Base-by-base conservation (phyloP, 2,329 filamentous ascomycete species). In the Stachybotrys echinatus region DNA sequence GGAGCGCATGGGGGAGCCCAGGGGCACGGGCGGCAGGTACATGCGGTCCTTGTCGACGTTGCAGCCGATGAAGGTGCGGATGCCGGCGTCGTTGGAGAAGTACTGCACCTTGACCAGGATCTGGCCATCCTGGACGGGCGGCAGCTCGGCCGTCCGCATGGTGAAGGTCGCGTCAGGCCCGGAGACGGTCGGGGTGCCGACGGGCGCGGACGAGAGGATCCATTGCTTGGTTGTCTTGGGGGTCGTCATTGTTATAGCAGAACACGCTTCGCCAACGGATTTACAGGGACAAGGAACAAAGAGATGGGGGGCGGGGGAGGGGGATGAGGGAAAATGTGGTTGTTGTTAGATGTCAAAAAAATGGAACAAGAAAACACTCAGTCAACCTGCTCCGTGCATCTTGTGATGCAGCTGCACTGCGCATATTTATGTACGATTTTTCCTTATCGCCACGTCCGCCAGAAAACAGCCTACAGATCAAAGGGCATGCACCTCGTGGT, bases 211-310 rank as follows among this genome's bases (percentile, higher is more conserved):
- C 51, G 51, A 51, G 34, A 63, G 58, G 50, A 61, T 52, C 61
- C 61, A 63, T 62, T 61, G 61, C 57, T 63, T 63, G 49, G 61
- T 63, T n/a, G 58, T 61, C 5, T 40, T 55, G 23, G 44, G 23
- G 18, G 10, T 18, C n/a, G 44, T 23, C 44, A 46, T 46, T 20
- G 14, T 45, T 23, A n/a, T n/a, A n/a, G n/a, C n/a, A n/a, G n/a
- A n/a, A n/a, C n/a, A n/a, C n/a, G n/a, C n/a, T n/a, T n/a, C n/a
- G n/a, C n/a, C n/a, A n/a, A n/a, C n/a, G n/a, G n/a, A n/a, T n/a
- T n/a, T n/a, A n/a, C n/a, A n/a, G n/a, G n/a, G n/a, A n/a, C n/a
- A n/a, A n/a, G n/a, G n/a, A n/a, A n/a, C n/a, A n/a, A n/a, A n/a
- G n/a, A n/a, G n/a, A n/a, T n/a, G n/a, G n/a, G n/a, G n/a, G n/a